These are phyloP conservation scores for Euphorbia neoarborescens DNA, from an alignment of 441 rosid genomes.

Conservation along the genomic window DNA sequence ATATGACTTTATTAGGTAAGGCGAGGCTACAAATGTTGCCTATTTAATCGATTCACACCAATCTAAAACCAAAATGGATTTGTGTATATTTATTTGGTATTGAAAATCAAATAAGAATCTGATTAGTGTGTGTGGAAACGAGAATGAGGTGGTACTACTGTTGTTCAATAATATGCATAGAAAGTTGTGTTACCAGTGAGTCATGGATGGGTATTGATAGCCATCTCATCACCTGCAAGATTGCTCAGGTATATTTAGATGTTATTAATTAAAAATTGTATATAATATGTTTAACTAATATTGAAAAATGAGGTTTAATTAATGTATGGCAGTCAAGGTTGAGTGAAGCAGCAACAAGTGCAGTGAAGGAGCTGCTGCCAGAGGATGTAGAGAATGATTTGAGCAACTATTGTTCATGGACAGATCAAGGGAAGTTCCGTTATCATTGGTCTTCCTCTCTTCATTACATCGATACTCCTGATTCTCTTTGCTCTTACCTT, in stretches of 20 bases:
- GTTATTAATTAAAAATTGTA: too few species aligned
- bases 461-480: constrained; percentile 54
- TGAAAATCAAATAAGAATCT: too few species aligned
- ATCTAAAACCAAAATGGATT: too few species aligned
- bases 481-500: constrained; percentile 37
- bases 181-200: constrained; percentile 25
- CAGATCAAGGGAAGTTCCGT: constrained; percentile 41
- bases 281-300: too few species aligned
- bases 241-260: constrained; percentile 51
- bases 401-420: constrained; percentile 46
- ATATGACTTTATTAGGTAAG: too few species aligned
- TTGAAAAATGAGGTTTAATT: too few species aligned
- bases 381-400: constrained; percentile 37
- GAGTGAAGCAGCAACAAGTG: constrained; percentile 37
- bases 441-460: constrained; percentile 57
- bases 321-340: constrained; percentile 35
- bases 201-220: constrained; percentile 64
- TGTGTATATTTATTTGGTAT: too few species aligned
- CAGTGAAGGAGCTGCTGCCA: constrained; percentile 41
- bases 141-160: constrained; percentile 29
- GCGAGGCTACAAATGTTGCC: too few species aligned
- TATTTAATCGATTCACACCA: too few species aligned
- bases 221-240: constrained; percentile 50
- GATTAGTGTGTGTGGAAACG: background rate
- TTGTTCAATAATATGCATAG: constrained; percentile 15